Conservation (phyloP, 2,329 filamentous ascomycete species). For the Pyrenophora graminea region DNA sequence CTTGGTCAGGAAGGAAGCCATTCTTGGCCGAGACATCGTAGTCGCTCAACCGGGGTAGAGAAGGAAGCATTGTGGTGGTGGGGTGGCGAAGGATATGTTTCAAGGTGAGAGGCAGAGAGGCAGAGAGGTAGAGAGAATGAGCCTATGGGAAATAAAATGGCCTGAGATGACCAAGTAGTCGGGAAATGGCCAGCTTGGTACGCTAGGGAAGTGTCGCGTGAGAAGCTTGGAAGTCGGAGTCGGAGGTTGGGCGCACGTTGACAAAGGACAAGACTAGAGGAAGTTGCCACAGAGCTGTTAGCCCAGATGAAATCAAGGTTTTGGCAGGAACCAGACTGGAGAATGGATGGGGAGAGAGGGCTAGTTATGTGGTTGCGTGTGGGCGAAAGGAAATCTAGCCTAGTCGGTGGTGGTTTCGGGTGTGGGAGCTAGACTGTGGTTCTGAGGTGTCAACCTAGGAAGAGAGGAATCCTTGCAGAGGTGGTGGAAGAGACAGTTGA, state of each 20-base stretch:
- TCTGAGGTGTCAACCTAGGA: constrained; percentile 1
- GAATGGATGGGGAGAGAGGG: not conserved
- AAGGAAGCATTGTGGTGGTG: constrained; percentile 45
- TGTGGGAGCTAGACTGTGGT: constrained; percentile 12
- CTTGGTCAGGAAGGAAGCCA: constrained; percentile 84
- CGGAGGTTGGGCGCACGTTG: not conserved
- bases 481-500: constrained; percentile 5
- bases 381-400: constrained; percentile 22
- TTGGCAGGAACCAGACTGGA: not conserved
- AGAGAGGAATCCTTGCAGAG: constrained; percentile 7
- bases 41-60: constrained; percentile 63
- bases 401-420: constrained; percentile 16
- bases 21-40: constrained; percentile 79
- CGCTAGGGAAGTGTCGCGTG: constrained; percentile 9
- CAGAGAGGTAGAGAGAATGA: not conserved
- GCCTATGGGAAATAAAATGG: not conserved
- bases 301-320: not conserved
- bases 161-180: not conserved
- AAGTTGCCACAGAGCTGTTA: constrained; percentile 9
- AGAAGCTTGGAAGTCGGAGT: not conserved
- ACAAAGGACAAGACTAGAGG: not conserved
- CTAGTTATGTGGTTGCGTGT: constrained; percentile 9
- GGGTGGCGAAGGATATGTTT: not conserved
- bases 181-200: not conserved
- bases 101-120: not conserved